Percentiles rank a stretch among this genome's conserved stretches.
Conservation (phyloP, 495 filamentous ascomycete species). For the Penicillium turbatum region DNA sequence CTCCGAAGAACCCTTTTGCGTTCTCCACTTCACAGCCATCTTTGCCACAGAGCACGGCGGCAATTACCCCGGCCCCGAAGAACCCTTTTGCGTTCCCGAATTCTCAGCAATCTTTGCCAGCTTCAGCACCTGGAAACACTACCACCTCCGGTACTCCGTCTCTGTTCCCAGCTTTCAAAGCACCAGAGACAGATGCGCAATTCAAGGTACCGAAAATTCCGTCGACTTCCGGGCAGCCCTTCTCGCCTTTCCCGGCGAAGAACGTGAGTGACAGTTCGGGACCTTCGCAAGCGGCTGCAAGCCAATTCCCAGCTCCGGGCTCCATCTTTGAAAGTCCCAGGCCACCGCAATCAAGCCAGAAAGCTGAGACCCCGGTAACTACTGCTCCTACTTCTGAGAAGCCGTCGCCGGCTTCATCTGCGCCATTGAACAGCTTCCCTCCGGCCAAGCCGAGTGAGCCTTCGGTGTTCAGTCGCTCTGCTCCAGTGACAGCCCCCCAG, state of each 20-base stretch:
- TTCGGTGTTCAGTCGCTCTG: not conserved
- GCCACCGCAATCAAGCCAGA: not conserved
- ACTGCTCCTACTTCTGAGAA: not conserved
- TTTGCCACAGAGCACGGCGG: no score
- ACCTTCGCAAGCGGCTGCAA: not conserved
- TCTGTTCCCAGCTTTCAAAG: slow-evolving; percentile 10
- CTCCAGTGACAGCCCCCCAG: not conserved
- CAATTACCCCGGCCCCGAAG: no score
- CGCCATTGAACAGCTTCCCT: not conserved
- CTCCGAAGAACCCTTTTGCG: not conserved
- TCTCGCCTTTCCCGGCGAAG: not conserved
- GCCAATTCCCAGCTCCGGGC: not conserved
- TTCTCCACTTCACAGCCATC: not conserved
- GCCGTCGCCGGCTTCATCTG: not conserved
- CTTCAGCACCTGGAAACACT: slow-evolving; percentile 4
- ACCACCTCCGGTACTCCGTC: slow-evolving; percentile 2
- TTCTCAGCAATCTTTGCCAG: not conserved
- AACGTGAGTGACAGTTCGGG: not conserved
- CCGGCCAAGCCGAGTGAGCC: not conserved
- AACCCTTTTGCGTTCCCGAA: not conserved
- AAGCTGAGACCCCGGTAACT: not conserved
- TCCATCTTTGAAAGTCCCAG: slow-evolving; percentile 4
- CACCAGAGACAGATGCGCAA: slow-evolving; percentile 2
- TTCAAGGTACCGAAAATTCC: not conserved
- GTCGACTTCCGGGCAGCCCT: not conserved